phyloP scores from a whole-genome alignment of 768 basidiomycete species.

The Suillus americanus region DNA sequence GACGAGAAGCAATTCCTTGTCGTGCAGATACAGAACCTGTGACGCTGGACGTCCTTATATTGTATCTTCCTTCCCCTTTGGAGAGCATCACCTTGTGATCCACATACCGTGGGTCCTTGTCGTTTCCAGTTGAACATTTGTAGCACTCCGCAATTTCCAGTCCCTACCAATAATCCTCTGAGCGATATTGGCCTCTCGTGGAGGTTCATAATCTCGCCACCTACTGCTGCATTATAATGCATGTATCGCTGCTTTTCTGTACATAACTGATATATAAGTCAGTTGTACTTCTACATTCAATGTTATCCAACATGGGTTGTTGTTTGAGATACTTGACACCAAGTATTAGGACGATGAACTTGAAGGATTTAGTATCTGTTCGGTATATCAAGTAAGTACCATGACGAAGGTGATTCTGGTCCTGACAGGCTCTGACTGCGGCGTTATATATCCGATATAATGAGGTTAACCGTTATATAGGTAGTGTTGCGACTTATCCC shows the following conservation, averaged over 20 bases:
- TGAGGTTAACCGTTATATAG: too few species aligned
- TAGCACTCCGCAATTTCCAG: not conserved
- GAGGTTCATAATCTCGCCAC: not conserved
- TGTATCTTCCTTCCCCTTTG: not conserved
- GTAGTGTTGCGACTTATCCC: not conserved
- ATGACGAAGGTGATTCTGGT: not conserved
- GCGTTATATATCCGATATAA: too few species aligned
- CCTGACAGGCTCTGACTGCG: not conserved
- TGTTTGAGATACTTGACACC: not conserved
- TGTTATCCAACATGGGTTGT: not conserved
- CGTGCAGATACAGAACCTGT: slow-evolving; percentile 83
- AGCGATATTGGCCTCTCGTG: not conserved
- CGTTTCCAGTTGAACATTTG: not conserved
- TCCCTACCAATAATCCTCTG: not conserved
- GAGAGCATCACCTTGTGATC: not conserved
- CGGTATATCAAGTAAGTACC: not conserved
- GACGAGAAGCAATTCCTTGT: slow-evolving; percentile 97
- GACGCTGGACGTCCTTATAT: slow-evolving; percentile 17
- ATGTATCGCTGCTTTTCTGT: not conserved
- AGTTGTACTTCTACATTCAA: not conserved
- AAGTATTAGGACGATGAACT: not conserved
- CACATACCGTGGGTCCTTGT: not conserved
- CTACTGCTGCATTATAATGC: not conserved
- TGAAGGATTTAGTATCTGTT: not conserved
- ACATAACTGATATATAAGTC: not conserved